Base-by-base conservation (phyloP, 2,329 filamentous ascomycete genomes). In the Tolypocladium nubicola region DNA sequence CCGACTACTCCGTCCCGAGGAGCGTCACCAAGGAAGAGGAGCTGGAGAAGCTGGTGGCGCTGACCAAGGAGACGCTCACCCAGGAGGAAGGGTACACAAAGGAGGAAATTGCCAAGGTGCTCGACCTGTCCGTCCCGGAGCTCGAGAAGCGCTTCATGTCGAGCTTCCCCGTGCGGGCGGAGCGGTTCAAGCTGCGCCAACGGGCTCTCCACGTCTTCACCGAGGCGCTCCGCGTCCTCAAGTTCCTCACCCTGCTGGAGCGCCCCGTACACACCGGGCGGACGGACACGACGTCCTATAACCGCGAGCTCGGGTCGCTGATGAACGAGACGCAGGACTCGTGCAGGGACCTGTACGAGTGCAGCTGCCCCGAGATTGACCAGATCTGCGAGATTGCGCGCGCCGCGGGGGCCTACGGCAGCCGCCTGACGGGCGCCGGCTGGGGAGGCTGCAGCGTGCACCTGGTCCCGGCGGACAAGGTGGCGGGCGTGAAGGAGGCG, bases 381-480 rank as follows among this genome's bases (percentile, higher is more conserved):
- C 80, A 89, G 60, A 82, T 99, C 41, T 97, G 93, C 71, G 71
- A 79, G 43, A 87, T 97, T 63, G 92, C 92, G 0, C 80, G 86
- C 35, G 79, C 77, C 19, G 89, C 89, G 1, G 94, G 94, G 2
- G 84, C 89, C 21, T 91, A 90, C 69, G 94, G 93, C 35, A 91
- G 88, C 64, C 79, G 93, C 33, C 75, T 97, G 64, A 97, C 93
- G 0, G 94, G 94, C 43, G 94, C 94, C 0, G 94, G 94, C 3
- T 99, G 94, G 94, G 94, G 94, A 60, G 94, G 94, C 2, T 97
- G 94, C 75, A 94, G 85, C 60, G 93, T 99, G 58, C 94, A 99
- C 75, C 80, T 99, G 58, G 88, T 97, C 55, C 88, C 93, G 0
- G 88, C 85, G 58, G 82, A 90, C 66, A 93, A 88, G 72, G 88